Conservation (phyloP, 768 basidiomycete species). For the Calocybe gangraenosa region DNA sequence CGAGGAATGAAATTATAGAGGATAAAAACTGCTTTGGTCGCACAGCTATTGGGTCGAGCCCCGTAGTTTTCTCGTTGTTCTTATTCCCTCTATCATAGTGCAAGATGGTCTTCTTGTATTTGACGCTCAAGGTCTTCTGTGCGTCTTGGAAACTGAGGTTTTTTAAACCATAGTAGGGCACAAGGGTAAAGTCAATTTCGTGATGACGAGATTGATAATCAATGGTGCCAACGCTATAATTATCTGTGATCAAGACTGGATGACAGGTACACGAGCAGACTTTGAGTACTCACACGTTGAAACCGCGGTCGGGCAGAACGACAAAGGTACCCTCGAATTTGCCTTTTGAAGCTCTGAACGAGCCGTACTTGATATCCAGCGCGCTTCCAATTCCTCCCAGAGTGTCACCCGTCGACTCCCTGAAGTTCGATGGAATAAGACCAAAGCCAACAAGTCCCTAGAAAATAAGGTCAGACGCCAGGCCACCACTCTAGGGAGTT, state of each 20-base stretch:
- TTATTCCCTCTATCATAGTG: slow-evolving; percentile 42
- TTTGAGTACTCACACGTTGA: slow-evolving; percentile 43
- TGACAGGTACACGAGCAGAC: background rate
- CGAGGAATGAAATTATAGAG: slow-evolving; percentile 26
- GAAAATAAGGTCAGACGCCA: background rate
- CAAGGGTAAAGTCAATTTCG: slow-evolving; percentile 51
- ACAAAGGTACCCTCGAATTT: slow-evolving; percentile 42
- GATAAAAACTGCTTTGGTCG: slow-evolving; percentile 33
- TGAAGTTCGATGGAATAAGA: slow-evolving; percentile 53
- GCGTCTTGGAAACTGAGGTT: slow-evolving; percentile 47
- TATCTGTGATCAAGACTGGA: background rate
- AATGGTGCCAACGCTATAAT: slow-evolving; percentile 42
- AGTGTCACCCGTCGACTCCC: slow-evolving; percentile 55
- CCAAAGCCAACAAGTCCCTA: slow-evolving; percentile 60
- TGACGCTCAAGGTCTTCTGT: slow-evolving; percentile 45
- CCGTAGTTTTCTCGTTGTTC: slow-evolving; percentile 44
- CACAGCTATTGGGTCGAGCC: slow-evolving; percentile 49
- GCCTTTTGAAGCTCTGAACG: slow-evolving; percentile 34
- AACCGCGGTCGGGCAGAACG: slow-evolving; percentile 52
- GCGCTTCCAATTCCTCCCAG: slow-evolving; percentile 62
- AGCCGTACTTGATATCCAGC: slow-evolving; percentile 49
- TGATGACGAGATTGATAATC: slow-evolving; percentile 67
- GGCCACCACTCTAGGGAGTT: background rate
- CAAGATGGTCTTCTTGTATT: slow-evolving; percentile 46
- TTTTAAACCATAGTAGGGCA: slow-evolving; percentile 46